Percentiles rank a stretch among this genome's conserved stretches.
Evolutionary conservation across 495 filamentous ascomycete species (phyloP).

Genomic region (Aspergillus steynii): DNA sequence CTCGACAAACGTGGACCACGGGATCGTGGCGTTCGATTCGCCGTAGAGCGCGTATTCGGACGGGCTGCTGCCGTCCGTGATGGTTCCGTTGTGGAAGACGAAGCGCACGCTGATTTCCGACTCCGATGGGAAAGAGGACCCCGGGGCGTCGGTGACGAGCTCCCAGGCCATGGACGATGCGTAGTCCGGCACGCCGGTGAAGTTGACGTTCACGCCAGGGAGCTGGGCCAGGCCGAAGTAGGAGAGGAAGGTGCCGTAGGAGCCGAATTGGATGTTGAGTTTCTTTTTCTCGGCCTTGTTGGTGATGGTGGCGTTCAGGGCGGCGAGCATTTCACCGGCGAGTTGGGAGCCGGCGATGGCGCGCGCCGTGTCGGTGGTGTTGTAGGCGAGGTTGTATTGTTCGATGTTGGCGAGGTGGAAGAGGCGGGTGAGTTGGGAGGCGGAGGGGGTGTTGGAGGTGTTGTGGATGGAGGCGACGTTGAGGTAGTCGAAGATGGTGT

Average conservation of each 20-base stretch:
- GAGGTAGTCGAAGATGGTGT: slow-evolving; percentile 60
- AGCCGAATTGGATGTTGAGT: slow-evolving; percentile 50
- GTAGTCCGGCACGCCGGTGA: slow-evolving; percentile 53
- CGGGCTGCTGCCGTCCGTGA: slow-evolving; percentile 25
- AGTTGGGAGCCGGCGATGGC: slow-evolving; percentile 50
- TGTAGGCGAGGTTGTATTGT: slow-evolving; percentile 55
- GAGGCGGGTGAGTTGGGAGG: slow-evolving; percentile 36
- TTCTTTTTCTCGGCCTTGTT: slow-evolving; percentile 32
- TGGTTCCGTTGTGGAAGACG: slow-evolving; percentile 54
- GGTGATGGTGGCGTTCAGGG: slow-evolving; percentile 47
- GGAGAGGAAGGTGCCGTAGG: slow-evolving; percentile 51
- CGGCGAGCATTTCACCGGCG: slow-evolving; percentile 46
- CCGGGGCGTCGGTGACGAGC: slow-evolving; percentile 49
- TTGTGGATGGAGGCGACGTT: slow-evolving; percentile 59
- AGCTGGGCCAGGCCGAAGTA: slow-evolving; percentile 55
- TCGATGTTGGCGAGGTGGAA: slow-evolving; percentile 49
- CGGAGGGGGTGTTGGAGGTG: slow-evolving; percentile 32
- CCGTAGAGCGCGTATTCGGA: slow-evolving; percentile 47
- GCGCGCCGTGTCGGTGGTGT: slow-evolving; percentile 45
- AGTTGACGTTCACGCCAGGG: slow-evolving; percentile 28
- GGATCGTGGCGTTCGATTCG: slow-evolving; percentile 28
- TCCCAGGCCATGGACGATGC: slow-evolving; percentile 57
- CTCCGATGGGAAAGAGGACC: slow-evolving; percentile 34
- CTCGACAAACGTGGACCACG: slow-evolving; percentile 45
- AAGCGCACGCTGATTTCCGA: slow-evolving; percentile 50